Percentiles rank a stretch among this genome's conserved stretches.
Evolutionary conservation across 169 alveolate genomes (phyloP).

Genomic region (Toxoplasma gondii): DNA sequence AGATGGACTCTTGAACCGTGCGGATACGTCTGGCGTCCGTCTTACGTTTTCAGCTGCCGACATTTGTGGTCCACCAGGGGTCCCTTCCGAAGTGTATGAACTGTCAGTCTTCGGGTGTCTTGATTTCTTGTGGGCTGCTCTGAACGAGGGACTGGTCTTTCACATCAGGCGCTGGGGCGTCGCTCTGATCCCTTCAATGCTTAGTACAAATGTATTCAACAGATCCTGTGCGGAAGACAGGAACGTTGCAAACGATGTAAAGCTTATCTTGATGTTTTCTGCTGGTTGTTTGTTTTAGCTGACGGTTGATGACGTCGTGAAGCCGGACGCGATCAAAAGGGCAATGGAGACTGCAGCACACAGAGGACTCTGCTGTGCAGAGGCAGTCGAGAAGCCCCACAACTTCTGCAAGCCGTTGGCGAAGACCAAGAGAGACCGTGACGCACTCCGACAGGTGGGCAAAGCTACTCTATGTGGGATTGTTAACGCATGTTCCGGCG

Average conservation of each 20-base stretch:
- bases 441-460: slow-evolving; percentile 66
- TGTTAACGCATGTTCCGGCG: not conserved
- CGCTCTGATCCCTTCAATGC: no score
- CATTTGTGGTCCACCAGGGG: no score
- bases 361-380: not conserved
- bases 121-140: no score
- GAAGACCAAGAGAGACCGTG: slow-evolving; percentile 65
- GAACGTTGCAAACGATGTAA: no score
- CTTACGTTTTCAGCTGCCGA: no score
- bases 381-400: slow-evolving; percentile 54
- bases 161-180: no score
- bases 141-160: no score
- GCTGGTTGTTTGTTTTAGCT: slow-evolving; percentile 28
- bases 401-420: slow-evolving; percentile 75
- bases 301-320: slow-evolving; percentile 62
- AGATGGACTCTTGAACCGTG: not conserved
- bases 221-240: no score
- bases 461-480: not conserved
- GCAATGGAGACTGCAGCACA: not conserved
- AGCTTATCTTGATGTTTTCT: no score
- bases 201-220: no score
- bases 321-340: not conserved
- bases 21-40: not conserved
- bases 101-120: no score
- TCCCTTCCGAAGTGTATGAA: no score